Base-by-base conservation (phyloP, 2,329 filamentous ascomycete genomes). In the Colletotrichum orchidophilum region DNA sequence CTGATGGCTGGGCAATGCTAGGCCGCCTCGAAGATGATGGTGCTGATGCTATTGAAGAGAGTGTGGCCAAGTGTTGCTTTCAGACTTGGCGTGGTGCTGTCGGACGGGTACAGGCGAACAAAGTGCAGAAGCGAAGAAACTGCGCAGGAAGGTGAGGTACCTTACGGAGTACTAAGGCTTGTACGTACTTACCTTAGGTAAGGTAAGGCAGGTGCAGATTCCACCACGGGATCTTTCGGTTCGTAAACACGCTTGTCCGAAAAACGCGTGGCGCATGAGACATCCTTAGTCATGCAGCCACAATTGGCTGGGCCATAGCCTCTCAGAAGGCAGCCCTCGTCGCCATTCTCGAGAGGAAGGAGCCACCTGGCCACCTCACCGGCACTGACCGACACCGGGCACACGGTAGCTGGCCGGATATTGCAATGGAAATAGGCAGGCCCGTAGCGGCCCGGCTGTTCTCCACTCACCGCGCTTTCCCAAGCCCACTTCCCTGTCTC, bases 371-470 rank as follows among this genome's bases (percentile, higher is more conserved):
- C 18, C 54, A 39, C 31, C 33, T 46, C 54, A 57, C 31, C 31
- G 12, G 31, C n/a, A 21, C 54, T 29, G 35, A 50, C 42, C 63
- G 26, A 66, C 24, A 54, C 55, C 39, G 33, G 46, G 15, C 21
- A 33, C 9, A 4, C 31, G 63, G 55, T 11, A 24, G 2, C 15
- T 35, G 50, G 15, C 39, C 42, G 59, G 66, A 35, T 35, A 68
- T 70, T 65, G 46, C 31, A n/a, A 46, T 57, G 66, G 61, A 27
- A 59, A 70, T 46, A 49, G 15, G 7, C n/a, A 54, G 31, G 49
- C 63, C 35, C 52, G 62, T 42, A 21, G 21, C 42, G 49, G 60
- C 31, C 27, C 60, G 21, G 60, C 21, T 5, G 18, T 53, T 15
- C 21, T 13, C 60, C 57, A 29, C 57, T 46, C 35, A 26, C n/a